Percentiles rank a stretch among this genome's conserved stretches.
phyloP scores from a whole-genome alignment of 2,329 filamentous ascomycete genomes.

The Teratosphaeria epicoccoides region DNA sequence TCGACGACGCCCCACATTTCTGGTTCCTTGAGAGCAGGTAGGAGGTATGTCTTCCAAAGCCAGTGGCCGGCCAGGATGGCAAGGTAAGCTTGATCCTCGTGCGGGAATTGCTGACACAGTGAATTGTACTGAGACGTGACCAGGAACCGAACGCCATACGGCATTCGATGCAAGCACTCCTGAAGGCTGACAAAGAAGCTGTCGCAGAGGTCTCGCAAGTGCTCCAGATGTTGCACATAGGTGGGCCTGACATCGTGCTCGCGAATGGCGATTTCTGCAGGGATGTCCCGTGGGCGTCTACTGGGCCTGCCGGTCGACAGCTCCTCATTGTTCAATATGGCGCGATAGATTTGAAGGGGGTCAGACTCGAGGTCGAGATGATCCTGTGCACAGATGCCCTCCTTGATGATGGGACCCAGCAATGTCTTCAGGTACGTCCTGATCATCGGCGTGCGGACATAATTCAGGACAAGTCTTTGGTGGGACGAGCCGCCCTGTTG shows the following conservation, averaged over 20 bases:
- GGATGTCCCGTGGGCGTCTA: slow-evolving; percentile 69
- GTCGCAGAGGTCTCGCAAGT: slow-evolving; percentile 87
- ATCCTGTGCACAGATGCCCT: slow-evolving; percentile 87
- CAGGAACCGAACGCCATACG: slow-evolving; percentile 83
- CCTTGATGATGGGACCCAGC: slow-evolving; percentile 71
- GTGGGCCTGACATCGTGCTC: slow-evolving; percentile 84
- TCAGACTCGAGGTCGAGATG: slow-evolving; percentile 90
- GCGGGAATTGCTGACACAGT: slow-evolving; percentile 64
- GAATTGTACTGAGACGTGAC: slow-evolving; percentile 76
- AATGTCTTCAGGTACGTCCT: slow-evolving; percentile 85
- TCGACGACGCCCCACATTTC: slow-evolving; percentile 92
- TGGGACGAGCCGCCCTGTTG: slow-evolving; percentile 74
- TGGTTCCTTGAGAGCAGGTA: slow-evolving; percentile 77
- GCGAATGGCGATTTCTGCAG: slow-evolving; percentile 86
- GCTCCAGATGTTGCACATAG: slow-evolving; percentile 89
- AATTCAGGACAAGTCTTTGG: slow-evolving; percentile 74
- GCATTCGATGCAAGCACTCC: slow-evolving; percentile 76
- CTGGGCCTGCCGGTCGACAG: slow-evolving; percentile 80
- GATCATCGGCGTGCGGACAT: slow-evolving; percentile 82
- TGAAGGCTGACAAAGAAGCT: slow-evolving; percentile 77
- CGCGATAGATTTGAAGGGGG: slow-evolving; percentile 92
- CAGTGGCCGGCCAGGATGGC: slow-evolving; percentile 80
- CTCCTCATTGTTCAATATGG: slow-evolving; percentile 94
- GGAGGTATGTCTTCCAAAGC: slow-evolving; percentile 89
- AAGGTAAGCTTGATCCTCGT: slow-evolving; percentile 65